Evolutionary conservation across 225 moss, liverwort and hornwort genomes (phyloP).

Genomic region (Neckera pumila): DNA sequence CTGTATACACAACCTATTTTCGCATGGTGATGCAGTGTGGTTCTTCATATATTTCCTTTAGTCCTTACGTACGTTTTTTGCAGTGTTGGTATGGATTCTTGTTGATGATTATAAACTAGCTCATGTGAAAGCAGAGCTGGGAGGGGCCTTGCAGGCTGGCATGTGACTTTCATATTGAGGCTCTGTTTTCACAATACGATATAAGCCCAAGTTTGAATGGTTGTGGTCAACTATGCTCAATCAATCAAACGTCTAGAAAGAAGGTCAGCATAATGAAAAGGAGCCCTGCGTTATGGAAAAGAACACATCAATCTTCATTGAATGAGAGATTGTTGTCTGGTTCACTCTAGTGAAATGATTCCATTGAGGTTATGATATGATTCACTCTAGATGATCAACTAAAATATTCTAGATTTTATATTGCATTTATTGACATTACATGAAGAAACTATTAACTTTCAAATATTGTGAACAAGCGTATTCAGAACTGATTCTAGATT

Average conservation of each 20-base stretch:
- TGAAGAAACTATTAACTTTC: not conserved
- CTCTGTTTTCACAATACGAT: not conserved
- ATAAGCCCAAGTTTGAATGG: not conserved
- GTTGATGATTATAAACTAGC: not conserved
- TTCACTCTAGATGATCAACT: no score
- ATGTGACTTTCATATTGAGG: no score
- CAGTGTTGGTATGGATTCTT: not conserved
- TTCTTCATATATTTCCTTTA: not conserved
- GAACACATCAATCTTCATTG: not conserved
- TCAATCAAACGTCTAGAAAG: not conserved
- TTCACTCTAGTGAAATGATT: not conserved
- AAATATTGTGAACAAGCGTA: not conserved
- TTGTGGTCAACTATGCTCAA: not conserved
- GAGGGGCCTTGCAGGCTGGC: not conserved
- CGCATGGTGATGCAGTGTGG: not conserved
- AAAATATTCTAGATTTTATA: not conserved
- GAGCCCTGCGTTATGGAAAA: not conserved
- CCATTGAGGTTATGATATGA: no score
- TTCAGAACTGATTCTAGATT: fast-evolving
- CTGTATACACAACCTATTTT: not conserved
- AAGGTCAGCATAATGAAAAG: not conserved
- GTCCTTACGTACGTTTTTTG: not conserved
- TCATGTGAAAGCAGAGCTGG: not conserved
- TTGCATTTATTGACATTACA: no score
- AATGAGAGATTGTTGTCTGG: not conserved